These are phyloP conservation scores for Volvox africanus DNA, from an alignment of 139 green algal species.

Conservation along the genomic window DNA sequence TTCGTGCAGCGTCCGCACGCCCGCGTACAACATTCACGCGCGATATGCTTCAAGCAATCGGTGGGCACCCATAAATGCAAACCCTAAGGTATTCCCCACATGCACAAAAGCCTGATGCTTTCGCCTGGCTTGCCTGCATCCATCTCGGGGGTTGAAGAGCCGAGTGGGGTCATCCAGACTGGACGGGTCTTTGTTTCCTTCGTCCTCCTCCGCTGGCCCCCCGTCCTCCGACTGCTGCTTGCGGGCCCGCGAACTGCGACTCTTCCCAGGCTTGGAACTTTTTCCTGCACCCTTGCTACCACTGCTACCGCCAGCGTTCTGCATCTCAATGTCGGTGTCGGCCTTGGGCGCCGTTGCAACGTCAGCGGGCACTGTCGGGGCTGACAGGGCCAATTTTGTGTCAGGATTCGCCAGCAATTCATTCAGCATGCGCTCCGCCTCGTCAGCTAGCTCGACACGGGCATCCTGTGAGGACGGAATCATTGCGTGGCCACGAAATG, in stretches of 20 bases:
- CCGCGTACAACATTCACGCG: no score
- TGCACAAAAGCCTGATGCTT: no score
- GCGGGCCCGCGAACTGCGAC: neutral
- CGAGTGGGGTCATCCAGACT: slow-evolving; percentile 46
- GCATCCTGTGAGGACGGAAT: slow-evolving; percentile 4
- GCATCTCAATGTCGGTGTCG: slow-evolving; percentile 17
- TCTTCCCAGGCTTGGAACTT: neutral
- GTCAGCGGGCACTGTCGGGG: neutral
- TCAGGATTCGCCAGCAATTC: slow-evolving; percentile 15
- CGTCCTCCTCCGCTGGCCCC: slow-evolving; percentile 14
- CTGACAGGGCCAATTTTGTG: neutral
- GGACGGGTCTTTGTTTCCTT: slow-evolving; percentile 29
- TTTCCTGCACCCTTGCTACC: neutral
- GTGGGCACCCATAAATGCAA: no score
- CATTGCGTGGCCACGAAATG: neutral
- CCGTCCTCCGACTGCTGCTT: neutral
- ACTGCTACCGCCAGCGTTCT: neutral
- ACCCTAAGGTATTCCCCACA: no score
- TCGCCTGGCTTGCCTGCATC: slow-evolving; percentile 40
- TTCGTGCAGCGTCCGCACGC: no score
- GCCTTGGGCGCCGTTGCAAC: neutral
- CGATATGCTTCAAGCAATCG: no score
- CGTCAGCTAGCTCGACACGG: neutral
- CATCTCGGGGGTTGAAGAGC: slow-evolving; percentile 28
- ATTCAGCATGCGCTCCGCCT: slow-evolving; percentile 19